phyloP scores from a whole-genome alignment of 495 filamentous ascomycete genomes.

The Penicillium lividum region DNA sequence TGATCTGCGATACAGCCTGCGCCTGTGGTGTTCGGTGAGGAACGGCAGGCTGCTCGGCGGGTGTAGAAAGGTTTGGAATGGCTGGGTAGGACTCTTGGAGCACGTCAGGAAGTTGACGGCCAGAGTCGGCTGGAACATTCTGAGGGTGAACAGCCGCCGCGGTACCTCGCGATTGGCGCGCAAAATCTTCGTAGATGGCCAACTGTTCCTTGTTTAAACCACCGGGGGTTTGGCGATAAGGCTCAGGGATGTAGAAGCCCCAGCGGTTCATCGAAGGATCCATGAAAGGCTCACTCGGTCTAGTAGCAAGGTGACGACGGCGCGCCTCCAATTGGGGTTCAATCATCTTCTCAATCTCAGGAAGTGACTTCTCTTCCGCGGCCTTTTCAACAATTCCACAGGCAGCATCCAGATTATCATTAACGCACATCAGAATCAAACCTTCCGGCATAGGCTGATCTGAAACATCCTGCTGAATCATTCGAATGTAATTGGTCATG shows the following conservation, averaged over 20 bases:
- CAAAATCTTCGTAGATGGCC: conserved; percentile 95
- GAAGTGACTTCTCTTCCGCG: conserved; percentile 87
- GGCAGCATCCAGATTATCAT: conserved; percentile 92
- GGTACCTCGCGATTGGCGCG: conserved; percentile 69
- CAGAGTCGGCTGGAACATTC: conserved; percentile 58
- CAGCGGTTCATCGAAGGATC: conserved; percentile 78
- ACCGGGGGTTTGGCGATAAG: conserved; percentile 75
- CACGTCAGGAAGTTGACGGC: conserved; percentile 67
- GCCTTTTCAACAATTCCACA: conserved; percentile 92
- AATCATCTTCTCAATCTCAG: conserved; percentile 92
- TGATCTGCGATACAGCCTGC: conserved; percentile 48
- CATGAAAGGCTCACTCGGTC: conserved; percentile 79
- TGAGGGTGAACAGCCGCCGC: conserved; percentile 52
- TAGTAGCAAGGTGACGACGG: conserved; percentile 65
- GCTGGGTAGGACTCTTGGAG: conserved; percentile 81
- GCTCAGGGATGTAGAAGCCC: conserved; percentile 85
- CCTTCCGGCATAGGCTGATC: conserved; percentile 86
- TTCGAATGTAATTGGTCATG: conserved; percentile 94
- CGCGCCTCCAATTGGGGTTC: conserved; percentile 71
- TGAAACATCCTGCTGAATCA: conserved; percentile 62
- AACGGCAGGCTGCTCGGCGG: conserved; percentile 76
- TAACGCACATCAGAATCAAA: conserved; percentile 92
- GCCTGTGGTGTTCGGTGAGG: conserved; percentile 67
- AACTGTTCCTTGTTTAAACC: conserved; percentile 91
- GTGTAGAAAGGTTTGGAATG: conserved; percentile 74